Evolutionary conservation across 108 stramenopile species (phyloP).

Genomic region (Chaetoceros tenuissimus): DNA sequence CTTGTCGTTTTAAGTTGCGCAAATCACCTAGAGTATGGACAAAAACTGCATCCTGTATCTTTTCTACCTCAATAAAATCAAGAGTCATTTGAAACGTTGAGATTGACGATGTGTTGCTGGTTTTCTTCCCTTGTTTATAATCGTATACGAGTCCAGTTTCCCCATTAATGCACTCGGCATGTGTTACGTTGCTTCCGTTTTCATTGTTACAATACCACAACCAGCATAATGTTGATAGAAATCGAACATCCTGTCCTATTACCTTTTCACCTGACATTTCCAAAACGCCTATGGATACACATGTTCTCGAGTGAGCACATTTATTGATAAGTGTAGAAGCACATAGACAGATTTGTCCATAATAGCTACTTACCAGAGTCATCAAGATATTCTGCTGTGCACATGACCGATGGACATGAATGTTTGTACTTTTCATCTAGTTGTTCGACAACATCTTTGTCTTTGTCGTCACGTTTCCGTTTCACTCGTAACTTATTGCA

Average conservation of each 20-base stretch:
- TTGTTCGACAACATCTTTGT: not conserved
- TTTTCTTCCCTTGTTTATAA: too few species aligned
- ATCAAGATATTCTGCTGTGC: slow-evolving; percentile 75
- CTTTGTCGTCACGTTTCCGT: slow-evolving; percentile 2
- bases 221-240: slow-evolving; percentile 65
- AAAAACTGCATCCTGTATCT: too few species aligned
- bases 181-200: slow-evolving; percentile 2
- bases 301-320: not conserved
- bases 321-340: not conserved
- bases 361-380: slow-evolving; percentile 41
- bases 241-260: slow-evolving; percentile 69
- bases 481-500: slow-evolving; percentile 6
- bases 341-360: too few species aligned
- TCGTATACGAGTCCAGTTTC: slow-evolving; percentile 23
- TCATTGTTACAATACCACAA: slow-evolving; percentile 50
- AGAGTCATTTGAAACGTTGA: too few species aligned
- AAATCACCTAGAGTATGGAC: slow-evolving; percentile 32
- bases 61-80: too few species aligned
- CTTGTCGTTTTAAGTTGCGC: slow-evolving; percentile 28
- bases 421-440: not conserved
- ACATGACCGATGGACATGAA: slow-evolving; percentile 55
- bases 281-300: slow-evolving; percentile 19
- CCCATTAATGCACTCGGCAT: slow-evolving; percentile 54
- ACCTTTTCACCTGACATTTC: slow-evolving; percentile 30
- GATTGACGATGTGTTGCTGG: too few species aligned